phyloP scores from a whole-genome alignment of 345 rosid species.

The Arabis hirsuta region DNA sequence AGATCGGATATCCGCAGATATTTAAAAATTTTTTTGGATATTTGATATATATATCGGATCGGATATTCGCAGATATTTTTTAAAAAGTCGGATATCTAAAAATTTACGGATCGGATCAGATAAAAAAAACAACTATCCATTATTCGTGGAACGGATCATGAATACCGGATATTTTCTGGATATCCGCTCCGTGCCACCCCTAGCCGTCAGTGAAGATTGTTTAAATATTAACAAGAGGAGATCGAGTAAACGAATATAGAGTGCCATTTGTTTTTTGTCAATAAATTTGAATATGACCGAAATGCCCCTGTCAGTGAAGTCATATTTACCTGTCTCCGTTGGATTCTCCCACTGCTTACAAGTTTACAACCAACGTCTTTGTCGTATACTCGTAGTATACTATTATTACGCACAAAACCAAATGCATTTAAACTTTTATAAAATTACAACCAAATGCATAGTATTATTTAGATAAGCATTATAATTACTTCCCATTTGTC shows the following conservation, averaged over 20 bases:
- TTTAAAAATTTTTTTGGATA: too few species aligned
- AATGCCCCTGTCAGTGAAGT: constrained; percentile 39
- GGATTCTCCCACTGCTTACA: constrained; percentile 24
- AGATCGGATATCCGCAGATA: too few species aligned
- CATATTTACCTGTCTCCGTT: constrained; percentile 40
- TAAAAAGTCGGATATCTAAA: too few species aligned
- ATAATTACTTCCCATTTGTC: neutral
- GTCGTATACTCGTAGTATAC: neutral
- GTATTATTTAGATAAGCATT: neutral
- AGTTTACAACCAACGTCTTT: constrained; percentile 24
- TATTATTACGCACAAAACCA: constrained; percentile 16
- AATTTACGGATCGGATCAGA: too few species aligned
- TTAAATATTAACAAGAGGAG: neutral
- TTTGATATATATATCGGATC: too few species aligned
- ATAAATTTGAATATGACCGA: neutral
- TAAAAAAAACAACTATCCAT: too few species aligned
- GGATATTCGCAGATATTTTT: too few species aligned
- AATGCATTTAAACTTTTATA: too few species aligned
- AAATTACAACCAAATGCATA: neutral
- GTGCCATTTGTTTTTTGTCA: constrained; percentile 29
- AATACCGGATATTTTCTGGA: too few species aligned
- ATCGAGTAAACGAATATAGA: neutral
- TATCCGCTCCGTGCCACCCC: too few species aligned
- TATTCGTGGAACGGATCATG: too few species aligned
- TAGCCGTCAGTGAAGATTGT: neutral